Base-by-base conservation (phyloP, 2,329 filamentous ascomycete genomes). In the Penicillium olsonii region DNA sequence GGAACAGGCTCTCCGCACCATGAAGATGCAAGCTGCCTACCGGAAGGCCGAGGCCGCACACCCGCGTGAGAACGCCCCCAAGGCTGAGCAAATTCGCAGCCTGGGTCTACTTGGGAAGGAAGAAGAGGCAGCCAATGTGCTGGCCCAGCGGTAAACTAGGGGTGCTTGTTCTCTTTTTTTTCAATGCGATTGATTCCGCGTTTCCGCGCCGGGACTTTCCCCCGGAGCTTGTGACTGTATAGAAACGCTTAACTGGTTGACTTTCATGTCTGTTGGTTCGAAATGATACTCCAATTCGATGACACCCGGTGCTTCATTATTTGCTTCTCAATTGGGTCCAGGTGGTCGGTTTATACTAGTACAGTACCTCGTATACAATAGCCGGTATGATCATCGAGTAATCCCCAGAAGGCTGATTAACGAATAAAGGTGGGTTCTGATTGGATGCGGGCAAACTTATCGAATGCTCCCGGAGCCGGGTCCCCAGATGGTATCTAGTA, bases 1-100 rank as follows among this genome's bases (percentile, higher is more conserved):
- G 40, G 18, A 19, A 50, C 39, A 95, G 92, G 87, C 85, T 66
- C 84, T 88, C 46, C 87, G 92, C 77, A 84, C 87, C 53, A 78
- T 82, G 68, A 84, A 85, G 54, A 81, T 97, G 58, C 92, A 96
- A 77, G 79, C 81, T 50, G 92, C 92, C 45, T 95, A 92, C 74
- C 85, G 90, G 70, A 90, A 90, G 75, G 83, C 86, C 50, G 85
- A 90, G 72, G 81, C 85, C 48, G 80, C 87, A 62, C 85, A 87
- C 62, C 82, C 87, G 56, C 84, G 89, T 76, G 89, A 94, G 68
- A 85, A 90, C 66, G 87, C 84, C 50, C 90, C 90, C 53, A 91
- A 83, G 56, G 88, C 88, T 5, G 90, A 88, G 52, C 84, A 94
- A 78, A 95, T 97, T 79, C 82, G 90, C 72, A 91, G 87, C 70